Evolutionary conservation across 2,329 filamentous ascomycete genomes (phyloP), one percentile per base, ranked within the genome.

Genomic region (Ceratocystis papillata): DNA sequence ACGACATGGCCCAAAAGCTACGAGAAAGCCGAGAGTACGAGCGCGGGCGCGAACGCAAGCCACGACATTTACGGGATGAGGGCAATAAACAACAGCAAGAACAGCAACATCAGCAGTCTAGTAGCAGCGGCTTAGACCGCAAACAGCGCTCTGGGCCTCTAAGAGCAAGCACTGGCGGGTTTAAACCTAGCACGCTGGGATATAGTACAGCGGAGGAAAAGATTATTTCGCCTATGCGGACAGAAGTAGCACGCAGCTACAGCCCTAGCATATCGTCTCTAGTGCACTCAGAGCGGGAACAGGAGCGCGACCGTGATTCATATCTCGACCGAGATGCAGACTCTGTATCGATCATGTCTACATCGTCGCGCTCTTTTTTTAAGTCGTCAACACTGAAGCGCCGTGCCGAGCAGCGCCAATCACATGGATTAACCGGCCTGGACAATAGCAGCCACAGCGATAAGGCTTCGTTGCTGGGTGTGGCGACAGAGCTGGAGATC

Each of bases 401-500:
- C 25, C 74, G 78, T 61, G 70, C 73, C 5, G 74, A 76, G 59
- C 76, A 79, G 61, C 72, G 74, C 57, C 71, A 73, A 28, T n/a
- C 50, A 68, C 62, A 57, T 8, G 50, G 60, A 20, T 17, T 90
- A 44, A 83, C 83, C 0, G 76, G 78, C 20, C 74, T 71, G 41
- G 67, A 67, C 45, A 37, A 20, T 8, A 80, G 77, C 66, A 77
- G 73, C 68, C 77, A 73, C 67, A 76, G 78, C 64, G 80, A 78
- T 60, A 78, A 75, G 41, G 74, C 75, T 22, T 74, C 74, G 45
- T 71, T 74, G 45, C 71, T 82, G 60, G 76, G 77, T 30, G 71
- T 78, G 30, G 76, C 77, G 65, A 73, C 82, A 3, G 79, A 81
- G 66, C 72, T 83, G 61, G 77, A 82, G 74, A 75, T 83, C 71